phyloP scores from a whole-genome alignment of 2,329 filamentous ascomycete genomes.

The Daldinia sp. region DNA sequence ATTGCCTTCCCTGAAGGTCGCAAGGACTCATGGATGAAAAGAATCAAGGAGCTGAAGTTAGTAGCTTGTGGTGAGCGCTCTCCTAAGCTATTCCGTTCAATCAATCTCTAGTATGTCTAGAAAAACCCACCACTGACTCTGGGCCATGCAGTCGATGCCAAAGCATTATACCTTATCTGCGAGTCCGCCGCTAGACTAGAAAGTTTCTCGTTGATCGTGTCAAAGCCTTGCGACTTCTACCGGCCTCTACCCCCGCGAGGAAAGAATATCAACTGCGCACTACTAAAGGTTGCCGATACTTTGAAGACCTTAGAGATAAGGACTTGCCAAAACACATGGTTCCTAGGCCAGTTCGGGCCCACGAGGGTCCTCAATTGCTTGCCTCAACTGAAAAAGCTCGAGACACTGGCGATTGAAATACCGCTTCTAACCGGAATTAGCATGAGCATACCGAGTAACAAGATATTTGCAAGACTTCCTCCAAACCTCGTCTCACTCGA shows the following conservation, averaged over 20 bases:
- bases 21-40: neutral
- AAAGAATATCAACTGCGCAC: slow-evolving; percentile 19
- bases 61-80: slow-evolving; percentile 21
- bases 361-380: slow-evolving; percentile 12
- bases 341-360: slow-evolving; percentile 6
- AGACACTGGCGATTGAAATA: slow-evolving; percentile 22
- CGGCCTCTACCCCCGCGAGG: neutral
- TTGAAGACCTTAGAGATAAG: slow-evolving; percentile 30
- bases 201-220: slow-evolving; percentile 24
- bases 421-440: slow-evolving; percentile 2
- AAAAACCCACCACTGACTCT: neutral
- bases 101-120: neutral
- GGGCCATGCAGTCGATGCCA: slow-evolving; percentile 14
- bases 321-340: slow-evolving; percentile 8
- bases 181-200: slow-evolving; percentile 9
- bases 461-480: slow-evolving; percentile 2
- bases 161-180: slow-evolving; percentile 14
- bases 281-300: slow-evolving; percentile 10
- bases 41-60: slow-evolving; percentile 27
- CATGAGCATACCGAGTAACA: rapidly evolving
- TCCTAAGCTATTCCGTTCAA: neutral
- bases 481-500: slow-evolving; percentile 18
- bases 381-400: slow-evolving; percentile 8
- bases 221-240: neutral
- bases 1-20: neutral